These are phyloP conservation scores for Suhomyces taliae DNA, from an alignment of 1,139 yeast species.

Conservation along the genomic window DNA sequence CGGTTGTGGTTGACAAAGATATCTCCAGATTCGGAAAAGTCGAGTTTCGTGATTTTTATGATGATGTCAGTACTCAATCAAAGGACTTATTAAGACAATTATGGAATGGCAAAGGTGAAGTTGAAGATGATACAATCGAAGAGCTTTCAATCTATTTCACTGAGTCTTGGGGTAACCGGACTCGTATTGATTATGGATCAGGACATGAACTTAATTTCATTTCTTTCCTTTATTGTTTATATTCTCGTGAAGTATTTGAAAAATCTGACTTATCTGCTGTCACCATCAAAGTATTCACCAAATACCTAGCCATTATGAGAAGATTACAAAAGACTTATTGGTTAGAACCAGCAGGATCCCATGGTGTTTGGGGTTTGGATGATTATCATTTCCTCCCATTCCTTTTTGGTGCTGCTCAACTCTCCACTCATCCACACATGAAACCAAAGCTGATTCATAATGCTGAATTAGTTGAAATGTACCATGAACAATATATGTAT, in stretches of 20 bases:
- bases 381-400: slow-evolving; percentile 94
- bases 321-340: slow-evolving; percentile 61
- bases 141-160: slow-evolving; percentile 56
- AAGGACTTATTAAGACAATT: slow-evolving; percentile 20
- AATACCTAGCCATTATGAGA: slow-evolving; percentile 55
- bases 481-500: slow-evolving; percentile 73
- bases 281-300: slow-evolving; percentile 63
- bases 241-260: slow-evolving; percentile 35
- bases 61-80: slow-evolving; percentile 48
- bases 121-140: slow-evolving; percentile 1
- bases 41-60: slow-evolving; percentile 85
- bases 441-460: slow-evolving; percentile 88
- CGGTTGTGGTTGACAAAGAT: slow-evolving; percentile 65
- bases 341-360: slow-evolving; percentile 85
- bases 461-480: slow-evolving; percentile 77
- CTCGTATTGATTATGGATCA: slow-evolving; percentile 92
- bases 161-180: slow-evolving; percentile 83
- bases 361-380: slow-evolving; percentile 96
- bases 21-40: slow-evolving; percentile 86
- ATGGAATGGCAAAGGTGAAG: slow-evolving; percentile 1
- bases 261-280: slow-evolving; percentile 49
- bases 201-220: slow-evolving; percentile 94
- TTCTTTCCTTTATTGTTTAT: slow-evolving; percentile 61
- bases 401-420: slow-evolving; percentile 83
- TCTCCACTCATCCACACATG: slow-evolving; percentile 74